Conservation (phyloP, 2,329 filamentous ascomycete genomes). For the Epichloe gansuensis region DNA sequence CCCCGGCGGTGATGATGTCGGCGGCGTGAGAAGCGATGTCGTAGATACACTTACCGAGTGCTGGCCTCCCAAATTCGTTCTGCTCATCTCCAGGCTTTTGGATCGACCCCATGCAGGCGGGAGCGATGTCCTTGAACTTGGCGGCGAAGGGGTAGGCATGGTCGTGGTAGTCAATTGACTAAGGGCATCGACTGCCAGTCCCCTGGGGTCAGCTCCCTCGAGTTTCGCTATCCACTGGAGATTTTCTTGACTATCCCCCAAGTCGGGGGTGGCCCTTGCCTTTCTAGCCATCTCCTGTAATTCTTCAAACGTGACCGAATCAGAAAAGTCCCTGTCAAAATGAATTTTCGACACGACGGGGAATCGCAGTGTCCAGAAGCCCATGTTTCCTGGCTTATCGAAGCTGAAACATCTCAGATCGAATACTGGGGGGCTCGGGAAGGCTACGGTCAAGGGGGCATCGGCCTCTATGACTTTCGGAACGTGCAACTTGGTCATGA, state of each 20-base stretch:
- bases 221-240: constrained; percentile 47
- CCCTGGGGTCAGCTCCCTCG: constrained; percentile 38
- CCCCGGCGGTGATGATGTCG: constrained; percentile 7
- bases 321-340: constrained; percentile 55
- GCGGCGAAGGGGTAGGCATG: constrained; percentile 22
- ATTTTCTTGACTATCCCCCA: constrained; percentile 48
- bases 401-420: constrained; percentile 73
- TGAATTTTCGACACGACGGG: constrained; percentile 67
- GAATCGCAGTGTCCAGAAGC: constrained; percentile 65
- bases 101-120: background rate
- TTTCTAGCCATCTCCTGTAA: constrained; percentile 53
- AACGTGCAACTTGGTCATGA: constrained; percentile 31
- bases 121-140: constrained; percentile 3
- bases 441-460: constrained; percentile 38
- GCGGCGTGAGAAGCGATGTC: constrained; percentile 5
- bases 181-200: constrained; percentile 26
- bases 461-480: constrained; percentile 30
- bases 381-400: constrained; percentile 54
- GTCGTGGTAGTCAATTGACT: constrained; percentile 33
- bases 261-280: constrained; percentile 34
- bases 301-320: constrained; percentile 56
- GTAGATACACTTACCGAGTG: background rate
- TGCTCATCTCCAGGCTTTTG: background rate
- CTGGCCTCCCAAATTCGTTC: background rate
- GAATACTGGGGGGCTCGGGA: constrained; percentile 60